Evolutionary conservation across 257 asterid species (phyloP).

Genomic region (Solanum piurae): DNA sequence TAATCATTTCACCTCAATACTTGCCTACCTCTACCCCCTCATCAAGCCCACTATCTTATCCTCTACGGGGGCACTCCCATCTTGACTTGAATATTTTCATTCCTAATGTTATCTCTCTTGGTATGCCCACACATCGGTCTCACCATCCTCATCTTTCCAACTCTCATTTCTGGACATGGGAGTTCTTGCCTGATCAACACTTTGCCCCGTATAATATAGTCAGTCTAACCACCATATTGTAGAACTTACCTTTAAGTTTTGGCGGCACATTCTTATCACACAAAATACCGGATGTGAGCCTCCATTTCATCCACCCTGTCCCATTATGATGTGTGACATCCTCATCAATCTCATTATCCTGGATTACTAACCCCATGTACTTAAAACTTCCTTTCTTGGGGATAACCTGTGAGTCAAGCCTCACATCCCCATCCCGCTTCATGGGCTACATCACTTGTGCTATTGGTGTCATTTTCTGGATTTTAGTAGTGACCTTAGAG

Average conservation of each 20-base stretch:
- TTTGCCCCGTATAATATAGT: neutral
- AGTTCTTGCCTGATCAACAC: neutral
- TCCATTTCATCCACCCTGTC: neutral
- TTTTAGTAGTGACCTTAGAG: neutral
- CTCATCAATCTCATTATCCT: neutral
- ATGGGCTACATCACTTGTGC: neutral
- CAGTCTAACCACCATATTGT: neutral
- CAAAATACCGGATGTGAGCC: neutral
- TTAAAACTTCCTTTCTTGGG: neutral
- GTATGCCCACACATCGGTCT: neutral
- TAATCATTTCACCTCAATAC: neutral
- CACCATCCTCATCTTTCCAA: neutral
- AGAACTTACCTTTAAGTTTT: neutral
- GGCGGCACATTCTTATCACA: neutral
- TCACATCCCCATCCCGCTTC: neutral
- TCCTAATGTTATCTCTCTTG: neutral
- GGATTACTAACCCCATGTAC: neutral
- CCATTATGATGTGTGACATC: neutral
- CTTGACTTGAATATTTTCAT: neutral
- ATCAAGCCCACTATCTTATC: neutral
- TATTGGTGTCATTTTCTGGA: neutral
- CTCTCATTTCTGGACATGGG: neutral
- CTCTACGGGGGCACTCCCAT: neutral
- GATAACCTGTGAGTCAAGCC: neutral
- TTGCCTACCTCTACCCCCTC: neutral